Base-by-base conservation (phyloP, 306 rosid genomes). In the Vachellia collinsii region DNA sequence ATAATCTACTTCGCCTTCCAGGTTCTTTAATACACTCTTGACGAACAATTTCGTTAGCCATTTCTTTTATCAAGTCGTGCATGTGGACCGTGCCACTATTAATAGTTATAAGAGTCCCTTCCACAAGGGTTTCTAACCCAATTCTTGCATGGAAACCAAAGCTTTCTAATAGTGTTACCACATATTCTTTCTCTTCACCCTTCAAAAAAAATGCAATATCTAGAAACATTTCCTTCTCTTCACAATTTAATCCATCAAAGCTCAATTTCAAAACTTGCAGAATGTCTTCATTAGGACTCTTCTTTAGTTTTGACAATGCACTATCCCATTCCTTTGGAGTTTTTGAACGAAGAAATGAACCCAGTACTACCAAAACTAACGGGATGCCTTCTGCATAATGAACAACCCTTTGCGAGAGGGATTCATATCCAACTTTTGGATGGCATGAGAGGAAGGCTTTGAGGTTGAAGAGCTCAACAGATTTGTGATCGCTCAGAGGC, bases 41-140 rank as follows among this genome's bases (percentile, higher is more conserved):
- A 63, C 48, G 84, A 70, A 84, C 75, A 39, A 84, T 85, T 3
- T 50, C 70, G 34, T 17, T 5, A 5, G 84, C 89, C 82, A 83
- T 65, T 76, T 76, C 58, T 17, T 83, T 84, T 58, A 83, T 38
- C 76, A 81, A 62, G 6, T 75, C 83, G 72, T 85, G 89, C 87
- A 83, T 84, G 6, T 4, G 0, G 3, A 83, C 42, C 5, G 12
- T 7, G 51, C 12, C 7, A 5, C 3, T 12, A 16, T n/a, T 22
- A 66, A 78, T 20, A 44, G 72, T 78, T 74, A 83, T 38, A 7
- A 83, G 83, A 67, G 76, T 75, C 16, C 48, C 78, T 25, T 83
- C 79, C 8, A 3, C 41, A 11, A 83, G 79, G 68, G 4, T 37
- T 17, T n/a, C 3, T 73, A 78, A 44, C 1, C 80, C 86, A 65